Percentiles rank a stretch among this genome's conserved stretches.
These are phyloP conservation scores for Flaveria robusta DNA, from an alignment of 129 eudicot species.

Conservation along the genomic window DNA sequence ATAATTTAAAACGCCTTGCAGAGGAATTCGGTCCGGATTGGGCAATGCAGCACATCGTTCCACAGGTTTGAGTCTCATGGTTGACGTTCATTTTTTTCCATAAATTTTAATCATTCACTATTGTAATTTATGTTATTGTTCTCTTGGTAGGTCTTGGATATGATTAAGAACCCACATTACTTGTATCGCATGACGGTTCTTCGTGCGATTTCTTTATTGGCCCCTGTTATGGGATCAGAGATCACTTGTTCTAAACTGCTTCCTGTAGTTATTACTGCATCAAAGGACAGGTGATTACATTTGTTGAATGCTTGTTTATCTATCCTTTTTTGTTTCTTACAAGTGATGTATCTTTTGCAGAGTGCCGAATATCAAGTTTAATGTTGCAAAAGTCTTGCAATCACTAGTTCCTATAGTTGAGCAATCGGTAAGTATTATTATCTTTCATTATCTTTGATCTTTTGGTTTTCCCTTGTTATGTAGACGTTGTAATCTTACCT, in stretches of 20 bases:
- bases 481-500: neutral
- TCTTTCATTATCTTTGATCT: slow-evolving; percentile 7
- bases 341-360: slow-evolving; percentile 36
- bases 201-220: slow-evolving; percentile 81
- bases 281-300: slow-evolving; percentile 81
- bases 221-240: slow-evolving; percentile 96
- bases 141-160: slow-evolving; percentile 79
- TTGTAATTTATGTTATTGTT: slow-evolving; percentile 13
- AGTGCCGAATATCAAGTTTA: slow-evolving; percentile 95
- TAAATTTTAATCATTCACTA: neutral
- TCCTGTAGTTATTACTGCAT: slow-evolving; percentile 69
- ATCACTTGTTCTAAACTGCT: slow-evolving; percentile 88
- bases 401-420: slow-evolving; percentile 87
- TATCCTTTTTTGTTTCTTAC: neutral
- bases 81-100: neutral
- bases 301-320: neutral
- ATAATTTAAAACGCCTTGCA: slow-evolving; percentile 93
- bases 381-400: slow-evolving; percentile 95
- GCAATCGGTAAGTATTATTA: slow-evolving; percentile 60
- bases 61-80: slow-evolving; percentile 64
- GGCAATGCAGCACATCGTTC: slow-evolving; percentile 99
- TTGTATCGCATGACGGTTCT: slow-evolving; percentile 93
- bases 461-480: neutral
- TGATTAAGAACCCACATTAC: slow-evolving; percentile 86
- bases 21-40: slow-evolving; percentile 99